Conservation (phyloP, 73 alveolate species). For the Paramecium bursaria region DNA sequence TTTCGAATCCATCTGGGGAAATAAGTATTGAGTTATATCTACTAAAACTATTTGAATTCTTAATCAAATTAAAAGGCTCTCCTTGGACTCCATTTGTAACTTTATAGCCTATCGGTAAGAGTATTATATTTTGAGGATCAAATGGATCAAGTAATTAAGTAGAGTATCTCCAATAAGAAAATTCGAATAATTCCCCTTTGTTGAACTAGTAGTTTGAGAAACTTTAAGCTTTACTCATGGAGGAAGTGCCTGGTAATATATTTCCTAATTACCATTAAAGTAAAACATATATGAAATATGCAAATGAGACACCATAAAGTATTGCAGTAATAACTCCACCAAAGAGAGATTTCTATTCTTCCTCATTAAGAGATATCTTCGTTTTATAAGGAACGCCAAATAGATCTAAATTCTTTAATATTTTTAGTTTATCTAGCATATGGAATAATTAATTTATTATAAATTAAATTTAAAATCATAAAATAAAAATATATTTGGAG, state of each 20-base stretch:
- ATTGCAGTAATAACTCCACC: conserved; percentile 26
- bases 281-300: neutral
- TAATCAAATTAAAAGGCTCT: no score
- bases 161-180: no score
- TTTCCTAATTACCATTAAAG: neutral
- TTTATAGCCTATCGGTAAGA: neutral
- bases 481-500: no score
- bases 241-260: neutral
- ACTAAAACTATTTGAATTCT: no score
- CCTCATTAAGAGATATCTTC: neutral
- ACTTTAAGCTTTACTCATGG: neutral
- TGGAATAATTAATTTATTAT: no score
- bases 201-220: no score
- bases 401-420: conserved; percentile 29
- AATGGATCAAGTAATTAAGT: conserved; percentile 56
- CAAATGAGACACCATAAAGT: neutral
- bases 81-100: no score
- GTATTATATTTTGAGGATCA: conserved; percentile 19
- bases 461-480: no score
- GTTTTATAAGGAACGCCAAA: conserved; percentile 1
- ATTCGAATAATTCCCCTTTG: no score
- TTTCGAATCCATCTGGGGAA: no score
- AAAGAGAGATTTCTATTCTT: neutral
- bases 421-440: no score
- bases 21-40: no score